Evolutionary conservation across 257 asterid species (phyloP).

Genomic region (Apocynum venetum): DNA sequence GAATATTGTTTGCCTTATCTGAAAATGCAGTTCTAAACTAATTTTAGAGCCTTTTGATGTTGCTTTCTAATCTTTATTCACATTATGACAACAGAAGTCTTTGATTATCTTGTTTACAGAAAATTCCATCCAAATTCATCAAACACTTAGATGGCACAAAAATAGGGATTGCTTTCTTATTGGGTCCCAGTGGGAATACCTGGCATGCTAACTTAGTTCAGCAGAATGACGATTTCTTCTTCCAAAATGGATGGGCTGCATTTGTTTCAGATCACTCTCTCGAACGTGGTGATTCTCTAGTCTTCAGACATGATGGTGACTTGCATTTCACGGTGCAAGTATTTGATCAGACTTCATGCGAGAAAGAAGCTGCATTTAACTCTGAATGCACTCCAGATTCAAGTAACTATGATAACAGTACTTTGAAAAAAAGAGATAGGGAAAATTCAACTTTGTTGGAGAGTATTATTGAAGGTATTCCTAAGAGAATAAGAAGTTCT

Average conservation of each 20-base stretch:
- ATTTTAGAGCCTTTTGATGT: background rate
- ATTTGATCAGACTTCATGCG: conserved; percentile 69
- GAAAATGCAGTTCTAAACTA: background rate
- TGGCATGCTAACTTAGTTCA: conserved; percentile 41
- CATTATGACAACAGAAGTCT: conserved; percentile 4
- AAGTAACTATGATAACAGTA: conserved; percentile 28
- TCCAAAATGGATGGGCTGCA: conserved; percentile 41
- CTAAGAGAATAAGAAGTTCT: conserved; percentile 59
- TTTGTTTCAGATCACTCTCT: conserved; percentile 47
- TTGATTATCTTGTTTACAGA: conserved; percentile 37
- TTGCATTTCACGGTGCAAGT: conserved; percentile 65
- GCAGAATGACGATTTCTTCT: conserved; percentile 30
- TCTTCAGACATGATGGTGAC: conserved; percentile 66
- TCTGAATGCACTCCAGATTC: conserved; percentile 57
- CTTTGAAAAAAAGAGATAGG: conserved; percentile 53
- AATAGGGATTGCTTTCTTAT: conserved; percentile 28
- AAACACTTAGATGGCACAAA: conserved; percentile 40
- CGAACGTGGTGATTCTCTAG: conserved; percentile 39
- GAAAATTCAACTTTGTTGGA: conserved; percentile 44
- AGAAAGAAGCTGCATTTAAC: conserved; percentile 61
- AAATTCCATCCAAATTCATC: conserved; percentile 56
- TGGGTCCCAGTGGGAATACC: conserved; percentile 50
- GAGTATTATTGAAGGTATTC: conserved; percentile 48
- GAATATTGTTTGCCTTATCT: background rate
- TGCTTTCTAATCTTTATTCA: conserved; percentile 11